Evolutionary conservation across 164 flowering plant species (phyloP).

Genomic region (Dillenia turbinata): DNA sequence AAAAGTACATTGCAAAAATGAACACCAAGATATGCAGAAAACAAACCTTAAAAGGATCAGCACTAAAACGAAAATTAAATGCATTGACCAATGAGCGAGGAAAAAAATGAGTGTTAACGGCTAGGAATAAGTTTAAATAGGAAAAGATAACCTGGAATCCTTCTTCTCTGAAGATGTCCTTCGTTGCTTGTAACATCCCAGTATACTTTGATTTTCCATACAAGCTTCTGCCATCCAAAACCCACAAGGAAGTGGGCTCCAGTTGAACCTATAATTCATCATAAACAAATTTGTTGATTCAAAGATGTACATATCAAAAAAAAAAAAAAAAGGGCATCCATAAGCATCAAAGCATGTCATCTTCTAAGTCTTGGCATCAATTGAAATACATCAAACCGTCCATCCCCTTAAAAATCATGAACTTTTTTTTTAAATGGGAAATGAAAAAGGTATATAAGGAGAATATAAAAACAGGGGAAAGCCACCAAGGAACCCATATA

Average conservation of each 20-base stretch:
- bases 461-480: no score
- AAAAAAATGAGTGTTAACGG: neutral
- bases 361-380: no score
- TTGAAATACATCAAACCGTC: neutral
- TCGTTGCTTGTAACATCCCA: slow-evolving; percentile 84
- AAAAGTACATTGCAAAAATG: neutral
- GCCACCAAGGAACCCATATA: no score
- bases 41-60: no score
- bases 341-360: neutral
- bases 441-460: no score
- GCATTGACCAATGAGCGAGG: no score
- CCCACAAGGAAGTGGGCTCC: slow-evolving; percentile 90
- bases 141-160: slow-evolving; percentile 59
- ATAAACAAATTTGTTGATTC: neutral
- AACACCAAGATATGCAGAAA: neutral
- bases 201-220: slow-evolving; percentile 74
- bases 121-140: neutral
- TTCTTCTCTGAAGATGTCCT: slow-evolving; percentile 88
- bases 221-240: slow-evolving; percentile 40
- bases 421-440: neutral
- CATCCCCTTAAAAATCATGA: neutral
- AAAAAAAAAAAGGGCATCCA: neutral
- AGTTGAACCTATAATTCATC: slow-evolving; percentile 71
- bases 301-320: neutral
- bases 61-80: no score